Percentiles rank a stretch among this genome's conserved stretches.
Conservation (phyloP, 208 protist species). For the Acanthamoeba triangularis region DNA sequence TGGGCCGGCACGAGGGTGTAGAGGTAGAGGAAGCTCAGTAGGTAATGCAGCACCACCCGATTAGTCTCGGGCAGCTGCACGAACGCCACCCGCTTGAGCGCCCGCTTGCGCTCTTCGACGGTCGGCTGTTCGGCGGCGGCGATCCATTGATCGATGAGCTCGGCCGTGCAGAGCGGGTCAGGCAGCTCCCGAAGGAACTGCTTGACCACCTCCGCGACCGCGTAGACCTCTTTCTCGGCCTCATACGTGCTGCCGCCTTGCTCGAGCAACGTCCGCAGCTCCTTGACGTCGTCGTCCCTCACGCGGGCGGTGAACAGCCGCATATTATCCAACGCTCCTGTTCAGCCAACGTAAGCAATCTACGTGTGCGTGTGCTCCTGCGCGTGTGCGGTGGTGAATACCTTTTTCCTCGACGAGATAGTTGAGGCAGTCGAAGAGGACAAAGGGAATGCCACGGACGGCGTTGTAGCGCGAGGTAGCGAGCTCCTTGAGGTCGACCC, state of each 20-base stretch:
- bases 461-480: neutral
- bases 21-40: neutral
- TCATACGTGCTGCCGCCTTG: neutral
- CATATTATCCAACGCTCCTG: neutral
- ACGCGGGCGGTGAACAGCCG: neutral
- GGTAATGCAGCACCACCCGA: neutral
- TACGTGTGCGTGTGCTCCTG: neutral
- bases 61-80: constrained; percentile 4
- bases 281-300: neutral
- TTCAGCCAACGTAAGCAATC: too few relatives aligned
- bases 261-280: neutral
- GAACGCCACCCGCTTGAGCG: neutral
- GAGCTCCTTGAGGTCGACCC: constrained; percentile 6
- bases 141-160: neutral
- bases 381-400: neutral
- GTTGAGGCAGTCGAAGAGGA: neutral
- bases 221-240: neutral
- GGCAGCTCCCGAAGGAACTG: neutral
- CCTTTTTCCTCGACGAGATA: neutral
- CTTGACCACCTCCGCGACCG: neutral
- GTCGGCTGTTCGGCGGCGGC: neutral
- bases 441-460: neutral
- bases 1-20: neutral
- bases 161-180: constrained; percentile 1
- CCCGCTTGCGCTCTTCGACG: neutral